A percentile compares a stretch with the other conserved stretches of the same genome.
These are phyloP conservation scores for Pseudonitzschia delicatissima DNA, from an alignment of 108 stramenopile genomes.

Conservation along the genomic window DNA sequence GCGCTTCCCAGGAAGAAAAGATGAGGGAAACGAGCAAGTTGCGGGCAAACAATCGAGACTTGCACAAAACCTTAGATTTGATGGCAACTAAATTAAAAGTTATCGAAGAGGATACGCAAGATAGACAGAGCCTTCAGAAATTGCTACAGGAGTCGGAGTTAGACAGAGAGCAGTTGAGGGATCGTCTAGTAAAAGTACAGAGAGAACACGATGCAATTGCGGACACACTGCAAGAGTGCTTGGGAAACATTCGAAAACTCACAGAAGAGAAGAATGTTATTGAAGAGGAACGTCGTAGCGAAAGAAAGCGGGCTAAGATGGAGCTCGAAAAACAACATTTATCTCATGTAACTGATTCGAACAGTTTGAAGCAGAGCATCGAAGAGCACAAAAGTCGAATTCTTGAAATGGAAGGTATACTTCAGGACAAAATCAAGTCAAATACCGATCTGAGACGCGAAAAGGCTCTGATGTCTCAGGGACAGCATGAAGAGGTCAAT, in stretches of 20 bases:
- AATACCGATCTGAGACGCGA: constrained; percentile 23
- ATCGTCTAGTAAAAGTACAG: constrained; percentile 23
- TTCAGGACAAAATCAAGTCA: constrained; percentile 34
- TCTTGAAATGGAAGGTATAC: constrained; percentile 30
- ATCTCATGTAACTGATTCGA: constrained; percentile 14
- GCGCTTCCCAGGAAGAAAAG: constrained; percentile 41
- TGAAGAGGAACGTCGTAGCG: constrained; percentile 33
- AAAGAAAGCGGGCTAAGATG: constrained; percentile 25
- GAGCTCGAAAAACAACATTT: constrained; percentile 39
- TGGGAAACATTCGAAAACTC: constrained; percentile 34
- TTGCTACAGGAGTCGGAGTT: constrained; percentile 31
- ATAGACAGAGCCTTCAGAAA: constrained; percentile 12
- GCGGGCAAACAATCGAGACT: constrained; percentile 18
- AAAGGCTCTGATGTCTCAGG: constrained; percentile 15
- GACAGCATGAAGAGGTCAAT: constrained; percentile 14
- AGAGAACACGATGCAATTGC: constrained; percentile 37
- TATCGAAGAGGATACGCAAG: constrained; percentile 20
- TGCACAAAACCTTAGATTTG: constrained; percentile 12
- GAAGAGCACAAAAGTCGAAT: constrained; percentile 24
- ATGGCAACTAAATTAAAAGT: constrained; percentile 3
- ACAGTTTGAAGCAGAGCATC: constrained; percentile 20
- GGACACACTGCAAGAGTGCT: constrained; percentile 34
- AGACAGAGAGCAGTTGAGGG: constrained; percentile 26
- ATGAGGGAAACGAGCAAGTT: constrained; percentile 35
- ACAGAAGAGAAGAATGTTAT: constrained; percentile 30